phyloP scores from a whole-genome alignment of 2,329 filamentous ascomycete species.

The Nemania diffusa region DNA sequence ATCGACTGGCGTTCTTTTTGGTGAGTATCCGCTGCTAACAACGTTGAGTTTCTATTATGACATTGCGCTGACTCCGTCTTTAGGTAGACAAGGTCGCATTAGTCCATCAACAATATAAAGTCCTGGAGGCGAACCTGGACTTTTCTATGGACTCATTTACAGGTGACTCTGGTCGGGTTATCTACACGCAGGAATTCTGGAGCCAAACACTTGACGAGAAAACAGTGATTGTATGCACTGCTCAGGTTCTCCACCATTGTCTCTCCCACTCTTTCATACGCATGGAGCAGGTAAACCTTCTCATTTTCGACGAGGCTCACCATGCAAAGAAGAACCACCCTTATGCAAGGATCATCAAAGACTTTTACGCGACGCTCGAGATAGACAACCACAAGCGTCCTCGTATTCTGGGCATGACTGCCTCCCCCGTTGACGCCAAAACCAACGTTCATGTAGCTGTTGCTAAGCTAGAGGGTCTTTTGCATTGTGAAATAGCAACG shows the following conservation, averaged over 20 bases:
- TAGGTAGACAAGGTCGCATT: constrained; percentile 87
- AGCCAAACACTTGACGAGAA: constrained; percentile 66
- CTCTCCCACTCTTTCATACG: constrained; percentile 81
- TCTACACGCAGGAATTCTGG: constrained; percentile 60
- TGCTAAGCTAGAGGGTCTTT: constrained; percentile 75
- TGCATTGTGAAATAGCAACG: constrained; percentile 87
- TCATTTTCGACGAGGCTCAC: constrained; percentile 96
- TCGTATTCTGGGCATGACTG: constrained; percentile 94
- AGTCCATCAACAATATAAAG: constrained; percentile 87
- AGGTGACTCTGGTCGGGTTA: constrained; percentile 69
- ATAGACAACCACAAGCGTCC: constrained; percentile 64
- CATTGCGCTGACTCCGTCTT: constrained; percentile 20
- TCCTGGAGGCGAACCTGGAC: constrained; percentile 83
- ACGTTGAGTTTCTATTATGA: neutral
- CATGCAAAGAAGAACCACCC: constrained; percentile 94
- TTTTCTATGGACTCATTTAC: constrained; percentile 78
- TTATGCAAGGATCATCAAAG: constrained; percentile 89
- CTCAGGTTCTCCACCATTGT: constrained; percentile 83
- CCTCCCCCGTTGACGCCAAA: constrained; percentile 89
- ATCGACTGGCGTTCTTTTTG: constrained; percentile 84
- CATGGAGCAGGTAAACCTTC: constrained; percentile 85
- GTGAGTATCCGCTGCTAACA: constrained; percentile 54
- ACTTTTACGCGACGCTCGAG: constrained; percentile 74
- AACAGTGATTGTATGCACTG: constrained; percentile 92
- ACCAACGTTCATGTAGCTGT: constrained; percentile 77